Conservation (phyloP, 768 basidiomycete species). For the Leccinellum luteum region DNA sequence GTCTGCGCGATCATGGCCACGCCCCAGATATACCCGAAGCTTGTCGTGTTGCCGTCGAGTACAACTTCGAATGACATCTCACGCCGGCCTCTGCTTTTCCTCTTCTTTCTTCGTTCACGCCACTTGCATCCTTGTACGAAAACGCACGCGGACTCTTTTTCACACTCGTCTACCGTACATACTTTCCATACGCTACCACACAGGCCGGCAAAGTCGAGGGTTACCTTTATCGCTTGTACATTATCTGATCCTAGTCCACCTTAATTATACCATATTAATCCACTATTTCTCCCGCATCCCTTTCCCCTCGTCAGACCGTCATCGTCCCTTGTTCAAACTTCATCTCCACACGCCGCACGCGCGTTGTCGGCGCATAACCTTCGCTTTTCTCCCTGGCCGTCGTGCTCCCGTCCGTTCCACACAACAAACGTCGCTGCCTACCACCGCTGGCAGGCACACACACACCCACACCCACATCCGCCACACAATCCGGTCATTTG, state of each 20-base stretch:
- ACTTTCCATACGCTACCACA: constrained; percentile 21
- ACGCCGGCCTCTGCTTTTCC: background rate
- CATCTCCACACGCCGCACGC: background rate
- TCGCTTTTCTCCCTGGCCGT: background rate
- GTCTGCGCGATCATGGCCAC: constrained; percentile 60
- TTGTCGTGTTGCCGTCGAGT: constrained; percentile 70
- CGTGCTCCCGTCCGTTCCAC: background rate
- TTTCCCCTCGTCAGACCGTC: constrained; percentile 3
- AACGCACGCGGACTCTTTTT: constrained; percentile 26
- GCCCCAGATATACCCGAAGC: constrained; percentile 59
- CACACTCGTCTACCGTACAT: constrained; percentile 25
- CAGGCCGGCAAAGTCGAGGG: constrained; percentile 14
- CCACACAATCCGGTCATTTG: background rate
- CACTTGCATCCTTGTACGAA: constrained; percentile 31
- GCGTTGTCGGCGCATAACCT: constrained; percentile 4
- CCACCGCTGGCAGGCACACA: constrained; percentile 2
- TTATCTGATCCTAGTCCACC: constrained; percentile 23
- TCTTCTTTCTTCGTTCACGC: constrained; percentile 9
- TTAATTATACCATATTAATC: constrained; percentile 38
- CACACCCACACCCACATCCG: background rate
- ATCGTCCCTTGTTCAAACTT: background rate
- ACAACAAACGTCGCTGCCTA: background rate
- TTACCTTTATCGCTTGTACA: constrained; percentile 25
- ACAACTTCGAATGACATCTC: constrained; percentile 55
- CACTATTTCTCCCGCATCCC: constrained; percentile 8